Conservation (phyloP, 352 stramenopile genomes). For the Phytophthora sojae region DNA sequence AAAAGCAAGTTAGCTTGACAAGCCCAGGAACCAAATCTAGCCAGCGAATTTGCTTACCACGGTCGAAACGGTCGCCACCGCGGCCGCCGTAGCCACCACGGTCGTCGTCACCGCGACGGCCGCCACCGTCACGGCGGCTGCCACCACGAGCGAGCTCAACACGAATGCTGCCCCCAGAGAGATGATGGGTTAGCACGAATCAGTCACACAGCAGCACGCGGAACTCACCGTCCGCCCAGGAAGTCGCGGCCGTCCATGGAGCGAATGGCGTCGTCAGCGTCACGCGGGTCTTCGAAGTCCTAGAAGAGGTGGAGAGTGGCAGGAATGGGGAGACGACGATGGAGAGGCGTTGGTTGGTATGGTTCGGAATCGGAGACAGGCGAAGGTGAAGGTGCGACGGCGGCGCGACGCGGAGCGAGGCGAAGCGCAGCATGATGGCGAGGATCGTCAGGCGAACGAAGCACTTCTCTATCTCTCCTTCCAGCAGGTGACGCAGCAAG, state of each 20-base stretch:
- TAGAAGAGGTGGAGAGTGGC: constrained; percentile 69
- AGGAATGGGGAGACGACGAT: constrained; percentile 57
- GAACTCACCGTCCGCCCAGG: constrained; percentile 77
- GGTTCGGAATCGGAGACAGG: constrained; percentile 30
- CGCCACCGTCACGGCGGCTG: constrained; percentile 61
- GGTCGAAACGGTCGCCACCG: constrained; percentile 64
- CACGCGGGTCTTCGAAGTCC: constrained; percentile 91
- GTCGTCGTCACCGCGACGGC: constrained; percentile 35
- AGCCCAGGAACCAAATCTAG: no score
- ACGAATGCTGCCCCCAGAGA: constrained; percentile 56
- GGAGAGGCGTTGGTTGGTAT: constrained; percentile 60
- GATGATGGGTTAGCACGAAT: not conserved
- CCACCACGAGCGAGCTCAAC: constrained; percentile 84
- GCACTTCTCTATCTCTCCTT: constrained; percentile 34
- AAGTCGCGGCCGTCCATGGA: constrained; percentile 89
- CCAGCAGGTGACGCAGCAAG: constrained; percentile 17
- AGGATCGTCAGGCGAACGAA: constrained; percentile 3
- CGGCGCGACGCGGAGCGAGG: constrained; percentile 24
- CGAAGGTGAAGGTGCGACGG: constrained; percentile 33
- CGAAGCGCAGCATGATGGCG: constrained; percentile 54
- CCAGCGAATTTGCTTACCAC: constrained; percentile 35
- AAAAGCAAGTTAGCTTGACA: not conserved
- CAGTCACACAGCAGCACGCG: not conserved
- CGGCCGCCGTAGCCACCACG: constrained; percentile 42
- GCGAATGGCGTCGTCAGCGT: constrained; percentile 88